phyloP scores from a whole-genome alignment of 2,329 filamentous ascomycete genomes.

The Verticillium zaregamsianum region DNA sequence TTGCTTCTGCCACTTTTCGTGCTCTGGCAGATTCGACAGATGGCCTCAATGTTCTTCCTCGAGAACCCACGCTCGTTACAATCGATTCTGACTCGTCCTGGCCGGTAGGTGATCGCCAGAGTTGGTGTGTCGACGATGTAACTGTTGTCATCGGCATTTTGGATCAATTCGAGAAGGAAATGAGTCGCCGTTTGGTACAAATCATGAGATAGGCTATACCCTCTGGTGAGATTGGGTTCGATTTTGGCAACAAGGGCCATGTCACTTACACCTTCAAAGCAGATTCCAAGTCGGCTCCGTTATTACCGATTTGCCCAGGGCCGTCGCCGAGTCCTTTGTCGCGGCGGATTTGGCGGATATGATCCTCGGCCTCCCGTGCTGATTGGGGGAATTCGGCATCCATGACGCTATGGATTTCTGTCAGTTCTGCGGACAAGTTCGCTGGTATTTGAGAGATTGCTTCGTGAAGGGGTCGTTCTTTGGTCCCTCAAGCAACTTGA shows the following conservation, averaged over 20 bases:
- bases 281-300: constrained; percentile 5
- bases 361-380: constrained; percentile 3
- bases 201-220: constrained; percentile 17
- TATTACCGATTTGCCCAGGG: constrained; percentile 3
- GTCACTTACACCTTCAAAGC: constrained; percentile 5
- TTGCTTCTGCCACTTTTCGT: constrained; percentile 21
- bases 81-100: constrained; percentile 23
- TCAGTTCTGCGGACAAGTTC: not conserved
- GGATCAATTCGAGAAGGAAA: constrained; percentile 35
- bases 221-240: not conserved
- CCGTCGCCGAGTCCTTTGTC: constrained; percentile 9
- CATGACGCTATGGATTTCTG: not conserved
- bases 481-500: too few species aligned
- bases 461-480: too few species aligned
- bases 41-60: constrained; percentile 23
- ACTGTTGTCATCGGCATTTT: constrained; percentile 37
- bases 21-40: constrained; percentile 26
- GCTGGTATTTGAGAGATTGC: too few species aligned
- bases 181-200: constrained; percentile 28
- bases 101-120: constrained; percentile 14
- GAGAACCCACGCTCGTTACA: constrained; percentile 29
- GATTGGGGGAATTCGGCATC: constrained; percentile 6
- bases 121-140: constrained; percentile 15
- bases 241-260: not conserved
- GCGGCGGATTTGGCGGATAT: constrained; percentile 7